phyloP scores from a whole-genome alignment of 768 basidiomycete genomes.

The Boletus speciosus region DNA sequence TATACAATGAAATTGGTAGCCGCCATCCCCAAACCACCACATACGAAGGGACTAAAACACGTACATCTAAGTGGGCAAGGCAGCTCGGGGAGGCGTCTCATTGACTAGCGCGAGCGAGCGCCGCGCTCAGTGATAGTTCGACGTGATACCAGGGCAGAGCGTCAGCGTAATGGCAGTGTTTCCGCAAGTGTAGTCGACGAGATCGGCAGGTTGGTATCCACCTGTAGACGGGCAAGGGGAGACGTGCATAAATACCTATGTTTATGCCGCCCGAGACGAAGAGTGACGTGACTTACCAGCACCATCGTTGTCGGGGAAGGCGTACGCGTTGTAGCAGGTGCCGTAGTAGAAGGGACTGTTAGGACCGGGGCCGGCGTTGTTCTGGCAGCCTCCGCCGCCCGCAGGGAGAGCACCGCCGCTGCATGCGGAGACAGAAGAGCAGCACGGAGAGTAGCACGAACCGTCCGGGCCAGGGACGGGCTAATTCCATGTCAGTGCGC shows the following conservation, averaged over 20 bases:
- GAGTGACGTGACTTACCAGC: conserved; percentile 12
- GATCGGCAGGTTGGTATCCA: conserved; percentile 27
- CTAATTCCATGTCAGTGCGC: conserved; percentile 10
- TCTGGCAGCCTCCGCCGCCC: conserved; percentile 26
- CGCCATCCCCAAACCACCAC: background rate
- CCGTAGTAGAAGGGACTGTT: conserved; percentile 29
- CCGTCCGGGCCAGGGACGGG: conserved; percentile 27
- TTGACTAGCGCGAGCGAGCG: background rate
- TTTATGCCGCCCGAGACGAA: background rate
- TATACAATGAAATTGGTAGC: background rate
- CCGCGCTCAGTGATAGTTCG: conserved; percentile 8
- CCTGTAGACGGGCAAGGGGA: conserved; percentile 1
- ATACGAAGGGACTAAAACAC: background rate
- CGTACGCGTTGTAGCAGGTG: conserved; percentile 30
- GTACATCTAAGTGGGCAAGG: background rate
- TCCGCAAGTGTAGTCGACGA: conserved; percentile 28
- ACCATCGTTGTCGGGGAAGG: conserved; percentile 34
- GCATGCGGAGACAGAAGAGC: conserved; percentile 28
- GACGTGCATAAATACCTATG: background rate
- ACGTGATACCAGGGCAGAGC: conserved; percentile 27
- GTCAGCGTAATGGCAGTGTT: conserved; percentile 29
- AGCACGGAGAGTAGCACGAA: conserved; percentile 30
- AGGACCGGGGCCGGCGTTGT: conserved; percentile 29
- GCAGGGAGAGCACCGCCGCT: conserved; percentile 27
- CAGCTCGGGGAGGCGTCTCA: background rate